phyloP scores from a whole-genome alignment of 352 stramenopile species.

The Phytopythium ostracodes region DNA sequence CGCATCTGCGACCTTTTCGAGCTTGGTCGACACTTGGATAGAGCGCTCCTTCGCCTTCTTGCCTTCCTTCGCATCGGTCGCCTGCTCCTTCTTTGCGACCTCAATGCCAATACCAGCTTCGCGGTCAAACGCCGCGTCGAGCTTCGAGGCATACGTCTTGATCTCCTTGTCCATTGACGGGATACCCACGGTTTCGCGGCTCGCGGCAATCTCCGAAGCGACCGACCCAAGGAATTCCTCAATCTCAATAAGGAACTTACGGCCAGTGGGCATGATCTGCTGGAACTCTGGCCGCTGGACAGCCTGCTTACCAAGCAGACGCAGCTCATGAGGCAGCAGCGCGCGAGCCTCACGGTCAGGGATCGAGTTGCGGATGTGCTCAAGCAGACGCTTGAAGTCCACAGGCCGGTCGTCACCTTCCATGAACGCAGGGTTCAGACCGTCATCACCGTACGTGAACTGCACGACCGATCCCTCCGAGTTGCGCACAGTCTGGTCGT shows the following conservation, averaged over 20 bases:
- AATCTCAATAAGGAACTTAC: slow-evolving; percentile 90
- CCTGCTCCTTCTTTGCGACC: slow-evolving; percentile 12
- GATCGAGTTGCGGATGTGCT: slow-evolving; percentile 86
- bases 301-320: slow-evolving; percentile 77
- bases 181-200: slow-evolving; percentile 51
- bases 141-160: slow-evolving; percentile 56
- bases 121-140: slow-evolving; percentile 63
- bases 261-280: slow-evolving; percentile 79
- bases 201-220: slow-evolving; percentile 55
- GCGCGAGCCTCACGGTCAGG: slow-evolving; percentile 62
- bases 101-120: slow-evolving; percentile 11
- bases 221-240: slow-evolving; percentile 76
- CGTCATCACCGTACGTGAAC: slow-evolving; percentile 99
- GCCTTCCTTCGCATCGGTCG: slow-evolving; percentile 13
- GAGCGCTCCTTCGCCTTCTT: slow-evolving; percentile 35
- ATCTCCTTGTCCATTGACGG: slow-evolving; percentile 59
- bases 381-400: slow-evolving; percentile 93
- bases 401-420: slow-evolving; percentile 93
- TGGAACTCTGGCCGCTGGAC: slow-evolving; percentile 82
- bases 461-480: slow-evolving; percentile 94
- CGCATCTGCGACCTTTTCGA: slow-evolving; percentile 55
- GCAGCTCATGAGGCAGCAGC: slow-evolving; percentile 81
- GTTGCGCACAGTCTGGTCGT: slow-evolving; percentile 91
- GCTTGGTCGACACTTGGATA: slow-evolving; percentile 52
- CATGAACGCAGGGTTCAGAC: slow-evolving; percentile 97